Base-by-base conservation (phyloP, 2,329 filamentous ascomycete species). In the Akanthomyces uredinophilus region DNA sequence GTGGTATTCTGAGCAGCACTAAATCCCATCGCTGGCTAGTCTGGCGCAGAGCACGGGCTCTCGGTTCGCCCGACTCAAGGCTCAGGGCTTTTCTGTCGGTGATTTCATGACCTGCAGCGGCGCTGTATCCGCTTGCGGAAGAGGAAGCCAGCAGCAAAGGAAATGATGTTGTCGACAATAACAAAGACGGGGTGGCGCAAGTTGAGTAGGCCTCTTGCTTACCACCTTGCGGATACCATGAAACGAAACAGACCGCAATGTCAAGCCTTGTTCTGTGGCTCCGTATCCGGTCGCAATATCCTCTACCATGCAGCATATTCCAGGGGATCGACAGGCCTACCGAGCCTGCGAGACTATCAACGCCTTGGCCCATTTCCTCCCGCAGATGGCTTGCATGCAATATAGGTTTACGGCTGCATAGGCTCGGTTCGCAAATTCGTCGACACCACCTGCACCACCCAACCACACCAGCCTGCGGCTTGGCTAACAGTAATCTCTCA, bases 381-480 rank as follows among this genome's bases (percentile, higher is more conserved):
- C 32, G 56, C 46, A 59, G 16, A 43, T 59, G 56, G 56, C 56
- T 59, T 59, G 56, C 56, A 59, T 39, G 22, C 18, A 59, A 59
- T 59, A 51, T 53, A 53, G 51, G 22, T 51, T 43, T 50, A 35
- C 24, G 56, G 29, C 29, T 56, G 53, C 53, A 18, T 18, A 24
- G 35, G 51, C 51, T 54, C 32, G 29, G 50, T 43, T 54, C 14
- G 27, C 51, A n/a, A 16, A 44, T 39, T 20, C 41, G 37, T 56
- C 53, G 41, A 56, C 41, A 47, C 39, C 41, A 35, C 20, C 35
- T 8, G 46, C 41, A 47, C 39, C 41, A 35, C 20, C 35, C 18
- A n/a, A n/a, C 18, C 27, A 29, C 27, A 29, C 6, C 27, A 4
- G 29, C 29, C 5, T 32, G 29, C 29, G 8, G 10, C 7, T 11